Conservation (phyloP, 2,329 filamentous ascomycete genomes). For the Ceratocystis lukuohia region DNA sequence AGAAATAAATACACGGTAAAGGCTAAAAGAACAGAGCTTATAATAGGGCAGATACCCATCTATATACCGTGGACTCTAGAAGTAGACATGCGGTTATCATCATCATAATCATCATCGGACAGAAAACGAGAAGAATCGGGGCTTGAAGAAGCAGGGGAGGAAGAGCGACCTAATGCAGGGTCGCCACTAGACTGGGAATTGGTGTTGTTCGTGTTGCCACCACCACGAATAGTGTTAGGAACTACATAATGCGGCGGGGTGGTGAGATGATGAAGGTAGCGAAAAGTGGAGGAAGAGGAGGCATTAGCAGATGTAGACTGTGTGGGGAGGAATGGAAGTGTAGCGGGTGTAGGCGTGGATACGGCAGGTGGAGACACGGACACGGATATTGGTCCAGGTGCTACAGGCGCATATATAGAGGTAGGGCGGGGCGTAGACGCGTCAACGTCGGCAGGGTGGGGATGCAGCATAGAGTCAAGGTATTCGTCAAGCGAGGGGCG, state of each 20-base stretch:
- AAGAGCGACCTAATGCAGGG: background rate
- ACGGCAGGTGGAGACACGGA: background rate
- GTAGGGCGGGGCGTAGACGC: background rate
- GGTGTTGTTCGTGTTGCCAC: background rate
- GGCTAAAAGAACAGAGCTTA: background rate
- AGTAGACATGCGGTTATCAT: background rate
- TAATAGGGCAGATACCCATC: background rate
- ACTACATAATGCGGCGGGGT: background rate
- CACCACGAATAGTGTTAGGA: background rate
- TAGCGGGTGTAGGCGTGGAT: background rate
- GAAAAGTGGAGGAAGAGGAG: background rate
- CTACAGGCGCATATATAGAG: background rate
- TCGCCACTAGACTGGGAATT: background rate
- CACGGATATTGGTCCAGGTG: no score
- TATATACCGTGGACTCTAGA: conserved; percentile 1
- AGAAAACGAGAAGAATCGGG: background rate
- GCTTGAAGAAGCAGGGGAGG: background rate
- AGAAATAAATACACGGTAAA: background rate
- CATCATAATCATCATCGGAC: conserved; percentile 1
- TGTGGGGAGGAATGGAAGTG: background rate
- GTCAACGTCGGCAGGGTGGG: background rate
- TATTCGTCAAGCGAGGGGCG: conserved; percentile 6
- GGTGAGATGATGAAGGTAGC: background rate
- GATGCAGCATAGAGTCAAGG: background rate
- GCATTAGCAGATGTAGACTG: background rate